Base-by-base conservation (phyloP, 1,139 yeast species). In the Scheffersomyces parashehatae region DNA sequence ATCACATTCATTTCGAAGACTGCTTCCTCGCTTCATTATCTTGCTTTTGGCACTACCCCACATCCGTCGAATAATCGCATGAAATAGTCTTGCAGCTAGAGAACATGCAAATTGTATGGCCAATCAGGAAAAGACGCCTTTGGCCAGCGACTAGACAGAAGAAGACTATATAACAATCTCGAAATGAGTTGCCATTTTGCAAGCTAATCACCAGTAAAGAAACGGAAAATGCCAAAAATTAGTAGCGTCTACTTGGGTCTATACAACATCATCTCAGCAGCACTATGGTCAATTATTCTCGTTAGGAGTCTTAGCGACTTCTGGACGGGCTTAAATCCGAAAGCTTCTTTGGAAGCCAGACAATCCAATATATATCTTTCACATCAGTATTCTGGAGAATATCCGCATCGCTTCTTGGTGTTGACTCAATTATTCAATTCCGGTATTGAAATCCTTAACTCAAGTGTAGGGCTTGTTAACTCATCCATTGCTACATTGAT, bases 241-340 rank as follows among this genome's bases (percentile, higher is more conserved):
- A 31, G 31, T 13, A 29, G 30, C 16, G 31, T n/a, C 20, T 43
- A 43, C 30, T 40, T 67, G 36, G 43, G 54, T 5, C 29, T 46
- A 4, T 89, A 88, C 70, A 89, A 90, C 65, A 70, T 78, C n/a
- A 49, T 78, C 10, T 82, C 93, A 6, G 84, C 84, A 0, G 61
- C 77, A 8, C 69, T 86, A 11, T 90, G 97, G 97, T 67, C 72
- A 0, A 73, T 77, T 28, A 79, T 88, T 4, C 48, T 66, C 10
- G 33, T 45, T 24, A 35, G 40, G 12, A 55, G 64, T n/a, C 14
- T 52, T 26, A 40, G 24, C 11, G 64, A 60, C 40, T 37, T 55
- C 9, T 20, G 39, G 20, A 43, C 39, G 28, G 34, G 36, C 16
- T n/a, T 13, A 13, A 14, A 36, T n/a, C 36, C 24, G 16, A 12